Percentiles rank a stretch among this genome's conserved stretches.
phyloP scores from a whole-genome alignment of 345 rosid genomes.

The Linum lewisii region DNA sequence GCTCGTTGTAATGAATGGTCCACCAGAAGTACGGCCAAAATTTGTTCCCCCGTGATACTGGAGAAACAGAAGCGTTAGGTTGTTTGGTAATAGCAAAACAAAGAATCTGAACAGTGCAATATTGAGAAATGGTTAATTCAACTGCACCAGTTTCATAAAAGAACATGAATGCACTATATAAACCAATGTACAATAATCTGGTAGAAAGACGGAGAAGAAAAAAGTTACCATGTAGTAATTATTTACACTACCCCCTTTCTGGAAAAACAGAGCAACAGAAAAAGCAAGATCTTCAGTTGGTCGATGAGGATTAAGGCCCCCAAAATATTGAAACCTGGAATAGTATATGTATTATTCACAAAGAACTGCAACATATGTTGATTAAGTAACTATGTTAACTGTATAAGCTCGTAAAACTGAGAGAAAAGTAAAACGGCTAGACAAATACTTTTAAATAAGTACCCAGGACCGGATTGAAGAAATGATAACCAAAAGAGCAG shows the following conservation, averaged over 20 bases:
- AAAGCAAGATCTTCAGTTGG: conserved; percentile 17
- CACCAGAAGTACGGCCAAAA: conserved; percentile 18
- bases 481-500: background rate
- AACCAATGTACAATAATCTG: background rate
- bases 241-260: conserved; percentile 6
- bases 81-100: too few relatives aligned
- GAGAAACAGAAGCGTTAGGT: background rate
- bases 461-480: background rate
- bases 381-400: too few relatives aligned
- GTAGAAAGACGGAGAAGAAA: background rate
- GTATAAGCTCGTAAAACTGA: too few relatives aligned
- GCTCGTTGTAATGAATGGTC: conserved; percentile 28
- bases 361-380: too few relatives aligned
- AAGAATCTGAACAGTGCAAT: too few relatives aligned
- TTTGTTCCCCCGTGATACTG: conserved; percentile 20
- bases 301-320: conserved; percentile 10
- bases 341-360: background rate
- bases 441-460: too few relatives aligned
- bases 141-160: too few relatives aligned
- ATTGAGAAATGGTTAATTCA: too few relatives aligned
- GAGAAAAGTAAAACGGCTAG: too few relatives aligned
- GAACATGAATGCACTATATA: background rate
- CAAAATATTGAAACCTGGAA: conserved; percentile 14
- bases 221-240: conserved; percentile 16
- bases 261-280: conserved; percentile 15